Base-by-base conservation (phyloP, 2,329 filamentous ascomycete genomes). In the Aspergillus uvarum region DNA sequence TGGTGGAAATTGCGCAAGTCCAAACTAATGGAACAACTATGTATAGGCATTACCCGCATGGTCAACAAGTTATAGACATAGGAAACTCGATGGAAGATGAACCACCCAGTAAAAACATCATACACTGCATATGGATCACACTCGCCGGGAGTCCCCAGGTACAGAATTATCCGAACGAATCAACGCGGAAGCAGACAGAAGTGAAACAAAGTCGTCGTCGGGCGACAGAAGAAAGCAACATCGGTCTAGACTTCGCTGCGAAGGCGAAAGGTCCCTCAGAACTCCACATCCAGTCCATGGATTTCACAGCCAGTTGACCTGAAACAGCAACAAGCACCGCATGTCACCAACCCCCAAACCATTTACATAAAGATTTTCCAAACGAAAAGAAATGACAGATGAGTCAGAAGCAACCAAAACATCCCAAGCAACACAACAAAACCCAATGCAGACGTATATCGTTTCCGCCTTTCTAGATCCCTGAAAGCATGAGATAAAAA, bases 401-500 rank as follows among this genome's bases (percentile, higher is more conserved):
- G 63, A 62, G 44, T 63, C 61, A 65, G 66, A 67, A 63, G 58
- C 59, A 59, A 66, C 67, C 65, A 70, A 16, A 68, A 68, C 61
- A 72, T 68, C 61, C 70, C 70, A 67, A 72, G 65, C 67, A 68
- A 69, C 68, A 69, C 70, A 73, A 71, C 70, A 73, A 65, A 70
- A 67, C 70, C 74, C 73, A 72, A 77, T 77, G 75, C 74, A 77
- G 72, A 77, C 74, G 74, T 77, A 72, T 76, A 76, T 77, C 75
- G 73, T 77, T 76, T 74, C 75, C 75, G 73, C 74, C 74, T 76
- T 69, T 73, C 75, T 77, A 77, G 69, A 74, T 72, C 70, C 72
- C 70, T 70, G 62, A 67, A 70, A 72, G 68, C 62, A 70, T 66
- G 65, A 71, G 55, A 50, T 51, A 64, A 63, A 60, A 70, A 67